These are phyloP conservation scores for Colletotrichum filicis DNA, from an alignment of 2,329 filamentous ascomycete species.

Conservation along the genomic window DNA sequence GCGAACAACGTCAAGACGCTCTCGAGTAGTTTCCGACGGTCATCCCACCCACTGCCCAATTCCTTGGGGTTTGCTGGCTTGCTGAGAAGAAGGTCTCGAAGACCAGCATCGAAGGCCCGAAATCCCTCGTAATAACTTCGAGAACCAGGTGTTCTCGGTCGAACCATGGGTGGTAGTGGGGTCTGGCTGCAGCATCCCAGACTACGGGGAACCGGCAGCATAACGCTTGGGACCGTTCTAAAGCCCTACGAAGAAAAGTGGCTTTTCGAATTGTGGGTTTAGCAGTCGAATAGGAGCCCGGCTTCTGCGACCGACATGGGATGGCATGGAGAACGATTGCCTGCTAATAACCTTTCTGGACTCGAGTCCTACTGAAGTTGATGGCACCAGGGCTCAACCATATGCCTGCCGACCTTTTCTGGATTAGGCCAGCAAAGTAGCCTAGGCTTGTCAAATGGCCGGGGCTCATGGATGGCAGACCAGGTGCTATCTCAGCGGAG, in stretches of 20 bases:
- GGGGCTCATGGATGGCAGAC: constrained; percentile 22
- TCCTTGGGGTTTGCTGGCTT: background rate
- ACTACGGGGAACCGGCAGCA: constrained; percentile 32
- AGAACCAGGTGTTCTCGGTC: constrained; percentile 19
- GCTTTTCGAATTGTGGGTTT: constrained; percentile 11
- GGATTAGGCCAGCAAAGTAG: constrained; percentile 25
- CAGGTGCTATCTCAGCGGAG: constrained; percentile 28
- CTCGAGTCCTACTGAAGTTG: constrained; percentile 19
- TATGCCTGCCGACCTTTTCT: constrained; percentile 27
- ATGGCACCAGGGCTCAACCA: constrained; percentile 15
- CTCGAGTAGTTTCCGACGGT: background rate
- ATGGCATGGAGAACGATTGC: constrained; percentile 34
- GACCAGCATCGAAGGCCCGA: constrained; percentile 4
- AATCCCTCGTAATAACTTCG: constrained; percentile 21
- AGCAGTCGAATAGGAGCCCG: constrained; percentile 22
- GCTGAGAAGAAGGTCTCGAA: constrained; percentile 8
- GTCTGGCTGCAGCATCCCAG: constrained; percentile 7
- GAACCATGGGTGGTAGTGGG: constrained; percentile 21
- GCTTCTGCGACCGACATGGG: constrained; percentile 28
- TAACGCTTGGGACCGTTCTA: constrained; percentile 28
- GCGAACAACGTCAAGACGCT: background rate
- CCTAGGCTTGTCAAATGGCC: constrained; percentile 21
- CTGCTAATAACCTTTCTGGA: constrained; percentile 31
- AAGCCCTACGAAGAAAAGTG: constrained; percentile 34
- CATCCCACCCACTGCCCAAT: background rate